Evolutionary conservation across 345 rosid species (phyloP).

Genomic region (Erucastrum elatum): DNA sequence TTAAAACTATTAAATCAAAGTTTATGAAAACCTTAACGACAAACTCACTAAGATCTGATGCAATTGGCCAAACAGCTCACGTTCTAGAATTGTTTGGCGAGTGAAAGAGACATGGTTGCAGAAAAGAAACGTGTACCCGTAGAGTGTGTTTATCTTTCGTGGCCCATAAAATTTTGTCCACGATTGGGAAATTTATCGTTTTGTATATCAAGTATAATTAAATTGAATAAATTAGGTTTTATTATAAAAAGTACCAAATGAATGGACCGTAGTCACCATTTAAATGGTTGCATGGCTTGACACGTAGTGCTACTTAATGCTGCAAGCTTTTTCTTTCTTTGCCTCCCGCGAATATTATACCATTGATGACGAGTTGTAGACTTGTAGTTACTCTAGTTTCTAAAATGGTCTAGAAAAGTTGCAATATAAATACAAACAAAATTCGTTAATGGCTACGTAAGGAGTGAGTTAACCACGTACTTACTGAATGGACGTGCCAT

Average conservation of each 20-base stretch:
- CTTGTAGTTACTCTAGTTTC: conserved; percentile 29
- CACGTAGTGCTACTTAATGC: conserved; percentile 34
- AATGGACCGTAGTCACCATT: conserved; percentile 31
- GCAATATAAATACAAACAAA: not conserved
- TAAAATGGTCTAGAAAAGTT: conserved; percentile 36
- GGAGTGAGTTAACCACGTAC: conserved; percentile 30
- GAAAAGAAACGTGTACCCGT: conserved; percentile 29
- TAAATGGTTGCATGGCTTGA: conserved; percentile 27
- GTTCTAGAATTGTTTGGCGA: not conserved
- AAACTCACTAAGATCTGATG: conserved; percentile 7
- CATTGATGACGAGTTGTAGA: conserved; percentile 28
- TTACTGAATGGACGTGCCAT: conserved; percentile 6
- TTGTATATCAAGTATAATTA: not conserved
- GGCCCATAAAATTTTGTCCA: not conserved
- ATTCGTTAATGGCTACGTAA: conserved; percentile 27
- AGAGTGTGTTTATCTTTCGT: conserved; percentile 10
- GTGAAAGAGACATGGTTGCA: conserved; percentile 28
- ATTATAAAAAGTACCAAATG: conserved; percentile 28
- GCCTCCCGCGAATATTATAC: conserved; percentile 13
- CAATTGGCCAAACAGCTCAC: conserved; percentile 5
- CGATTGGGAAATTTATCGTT: not conserved
- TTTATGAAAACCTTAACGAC: not conserved
- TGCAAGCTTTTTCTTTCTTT: conserved; percentile 21
- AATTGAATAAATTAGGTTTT: conserved; percentile 9
- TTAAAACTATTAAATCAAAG: not conserved